phyloP scores from a whole-genome alignment of 164 flowering plant genomes.

The Kingdonia uniflora region DNA sequence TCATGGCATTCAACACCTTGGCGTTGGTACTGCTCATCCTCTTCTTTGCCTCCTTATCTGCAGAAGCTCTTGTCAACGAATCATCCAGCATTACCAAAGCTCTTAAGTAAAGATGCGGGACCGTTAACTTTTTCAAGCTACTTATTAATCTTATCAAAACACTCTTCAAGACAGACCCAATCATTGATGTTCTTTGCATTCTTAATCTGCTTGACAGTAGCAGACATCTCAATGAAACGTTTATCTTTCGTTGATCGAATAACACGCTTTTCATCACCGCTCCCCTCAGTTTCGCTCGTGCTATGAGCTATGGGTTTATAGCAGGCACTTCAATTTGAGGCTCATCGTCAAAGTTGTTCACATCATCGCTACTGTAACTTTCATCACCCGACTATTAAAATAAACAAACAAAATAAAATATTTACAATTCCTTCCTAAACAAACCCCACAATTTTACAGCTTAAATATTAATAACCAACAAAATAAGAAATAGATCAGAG shows the following conservation, averaged over 20 bases:
- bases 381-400: too few relatives aligned
- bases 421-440: too few relatives aligned
- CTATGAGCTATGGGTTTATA: slow-evolving; percentile 23
- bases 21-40: slow-evolving; percentile 85
- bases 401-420: too few relatives aligned
- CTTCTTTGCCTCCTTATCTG: slow-evolving; percentile 86
- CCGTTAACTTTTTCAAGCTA: slow-evolving; percentile 83
- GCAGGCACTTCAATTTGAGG: slow-evolving; percentile 26
- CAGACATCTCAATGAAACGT: slow-evolving; percentile 63
- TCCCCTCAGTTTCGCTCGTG: slow-evolving; percentile 59
- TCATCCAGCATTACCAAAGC: slow-evolving; percentile 82
- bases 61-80: slow-evolving; percentile 56
- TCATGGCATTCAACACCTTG: slow-evolving; percentile 85
- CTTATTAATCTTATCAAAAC: slow-evolving; percentile 78
- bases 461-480: too few relatives aligned
- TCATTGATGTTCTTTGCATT: slow-evolving; percentile 93
- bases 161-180: slow-evolving; percentile 83
- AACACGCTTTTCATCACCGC: slow-evolving; percentile 57
- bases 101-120: slow-evolving; percentile 56
- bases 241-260: slow-evolving; percentile 76
- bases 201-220: slow-evolving; percentile 75
- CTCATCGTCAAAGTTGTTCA: slow-evolving; percentile 21
- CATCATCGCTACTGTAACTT: slow-evolving; percentile 42
- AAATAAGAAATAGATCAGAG: too few relatives aligned
- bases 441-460: too few relatives aligned